phyloP scores from a whole-genome alignment of 228 moss, liverwort and hornwort species.

The Sphagnum fallax region DNA sequence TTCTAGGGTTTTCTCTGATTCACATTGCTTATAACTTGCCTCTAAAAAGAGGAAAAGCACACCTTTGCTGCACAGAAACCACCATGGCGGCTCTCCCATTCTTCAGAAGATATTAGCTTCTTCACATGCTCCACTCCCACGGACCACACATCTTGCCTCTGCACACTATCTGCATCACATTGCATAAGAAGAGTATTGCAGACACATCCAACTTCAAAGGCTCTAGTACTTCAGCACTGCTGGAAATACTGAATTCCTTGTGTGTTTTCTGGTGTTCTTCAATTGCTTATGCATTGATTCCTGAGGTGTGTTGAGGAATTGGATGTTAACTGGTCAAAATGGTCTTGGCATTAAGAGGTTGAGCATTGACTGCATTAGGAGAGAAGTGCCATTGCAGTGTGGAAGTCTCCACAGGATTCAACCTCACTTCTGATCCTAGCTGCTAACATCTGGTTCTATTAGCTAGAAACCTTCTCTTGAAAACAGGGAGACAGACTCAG shows the following conservation, averaged over 20 bases:
- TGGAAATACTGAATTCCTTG: background rate
- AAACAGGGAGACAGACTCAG: too few relatives aligned
- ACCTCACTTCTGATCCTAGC: background rate
- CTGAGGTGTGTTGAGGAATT: too few relatives aligned
- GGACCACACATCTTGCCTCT: constrained; percentile 32
- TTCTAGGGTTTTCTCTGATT: background rate
- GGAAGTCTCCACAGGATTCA: background rate
- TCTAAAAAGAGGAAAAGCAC: background rate
- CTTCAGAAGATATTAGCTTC: constrained; percentile 36
- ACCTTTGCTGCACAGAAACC: constrained; percentile 75
- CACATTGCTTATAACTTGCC: background rate
- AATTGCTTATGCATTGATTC: too few relatives aligned
- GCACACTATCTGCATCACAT: constrained; percentile 31
- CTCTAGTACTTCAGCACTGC: background rate
- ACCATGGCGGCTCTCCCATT: constrained; percentile 73
- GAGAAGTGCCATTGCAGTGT: too few relatives aligned
- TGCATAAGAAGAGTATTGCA: background rate
- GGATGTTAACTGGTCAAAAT: too few relatives aligned
- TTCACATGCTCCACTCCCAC: constrained; percentile 38
- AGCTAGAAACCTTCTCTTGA: too few relatives aligned
- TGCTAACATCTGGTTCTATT: background rate
- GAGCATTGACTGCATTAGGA: too few relatives aligned
- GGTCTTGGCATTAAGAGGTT: too few relatives aligned
- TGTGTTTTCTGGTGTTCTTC: background rate
- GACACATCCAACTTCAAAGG: too few relatives aligned